Base-by-base conservation (phyloP, 768 basidiomycete species). In the Psilocybe cubensis region DNA sequence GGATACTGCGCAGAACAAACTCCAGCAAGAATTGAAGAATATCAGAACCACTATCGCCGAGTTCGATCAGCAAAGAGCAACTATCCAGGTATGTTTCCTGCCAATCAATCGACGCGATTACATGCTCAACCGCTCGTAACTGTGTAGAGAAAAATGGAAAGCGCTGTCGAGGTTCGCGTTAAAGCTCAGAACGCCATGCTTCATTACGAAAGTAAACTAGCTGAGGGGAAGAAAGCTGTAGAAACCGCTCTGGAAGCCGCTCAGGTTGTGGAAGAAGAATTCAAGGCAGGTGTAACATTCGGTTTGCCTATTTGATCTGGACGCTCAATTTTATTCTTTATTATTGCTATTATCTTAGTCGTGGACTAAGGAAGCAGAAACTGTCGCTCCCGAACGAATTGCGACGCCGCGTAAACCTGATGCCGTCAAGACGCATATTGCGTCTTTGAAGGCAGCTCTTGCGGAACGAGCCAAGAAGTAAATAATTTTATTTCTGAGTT, bases 401-500 rank as follows among this genome's bases (percentile, higher is more conserved):
- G 74, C 75, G 11, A 84, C 84, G 54, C 85, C 84, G 18, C 84
- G 93, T 20, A 79, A 77, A 51, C 73, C 77, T 0, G 79, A 81
- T 0, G 78, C 73, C 3, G 78, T 96, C 24, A 66, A 91, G 50
- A 80, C 83, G 9, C 76, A 83, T 46, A 77, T 94, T 24, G 79
- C 87, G 0, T 84, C 85, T 2, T 81, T 88, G 3, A 75, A 87
- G 62, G 76, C 76, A 24, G 87, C 90, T 1, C 68, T 96, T 60
- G 77, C 83, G 56, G 84, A 86, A 62, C 83, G 88, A 24, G 88
- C 89, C 69, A 83, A 77, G 63, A 78, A 72, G 91, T 88, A 60
- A 10, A 78, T n/a, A n/a, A n/a, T 67, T 6, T 17, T 17, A 11
- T 10, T 31, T 12, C 14, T 38, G 41, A 12, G 10, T 48, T 12